Evolutionary conservation across 345 rosid species (phyloP).

Genomic region (Camelina laxa): DNA sequence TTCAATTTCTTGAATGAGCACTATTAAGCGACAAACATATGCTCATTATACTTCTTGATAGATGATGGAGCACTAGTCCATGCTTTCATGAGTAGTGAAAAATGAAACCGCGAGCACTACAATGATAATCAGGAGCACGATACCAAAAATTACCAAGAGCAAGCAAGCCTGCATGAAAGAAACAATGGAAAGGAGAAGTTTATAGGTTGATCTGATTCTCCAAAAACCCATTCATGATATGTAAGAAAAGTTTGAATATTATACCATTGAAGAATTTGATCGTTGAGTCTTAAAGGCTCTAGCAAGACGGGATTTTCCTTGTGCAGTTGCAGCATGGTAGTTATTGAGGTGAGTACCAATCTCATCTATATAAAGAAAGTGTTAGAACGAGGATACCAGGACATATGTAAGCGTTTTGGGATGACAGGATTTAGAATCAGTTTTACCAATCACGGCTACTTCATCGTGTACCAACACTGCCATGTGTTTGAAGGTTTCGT

Average conservation of each 20-base stretch:
- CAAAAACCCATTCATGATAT: not conserved
- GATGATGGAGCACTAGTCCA: constrained; percentile 18
- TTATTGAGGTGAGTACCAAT: too few species aligned
- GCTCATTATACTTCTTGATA: constrained; percentile 28
- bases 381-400: not conserved
- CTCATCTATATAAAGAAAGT: constrained; percentile 29
- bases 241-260: constrained; percentile 4
- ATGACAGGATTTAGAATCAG: constrained; percentile 7
- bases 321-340: constrained; percentile 80
- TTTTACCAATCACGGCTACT: constrained; percentile 81
- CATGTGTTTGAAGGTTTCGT: constrained; percentile 90
- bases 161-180: constrained; percentile 70
- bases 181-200: not conserved
- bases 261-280: constrained; percentile 96
- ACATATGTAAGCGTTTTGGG: not conserved
- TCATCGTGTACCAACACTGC: constrained; percentile 95
- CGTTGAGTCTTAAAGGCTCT: constrained; percentile 91
- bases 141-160: constrained; percentile 93
- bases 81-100: not conserved
- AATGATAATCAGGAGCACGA: constrained; percentile 85
- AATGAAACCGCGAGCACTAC: constrained; percentile 76
- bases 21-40: not conserved
- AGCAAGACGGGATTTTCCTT: constrained; percentile 75
- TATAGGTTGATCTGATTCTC: constrained; percentile 8
- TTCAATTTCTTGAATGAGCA: not conserved